Evolutionary conservation across 1,284 basidiomycete genomes (phyloP).

Genomic region (Omphalotus olearius): DNA sequence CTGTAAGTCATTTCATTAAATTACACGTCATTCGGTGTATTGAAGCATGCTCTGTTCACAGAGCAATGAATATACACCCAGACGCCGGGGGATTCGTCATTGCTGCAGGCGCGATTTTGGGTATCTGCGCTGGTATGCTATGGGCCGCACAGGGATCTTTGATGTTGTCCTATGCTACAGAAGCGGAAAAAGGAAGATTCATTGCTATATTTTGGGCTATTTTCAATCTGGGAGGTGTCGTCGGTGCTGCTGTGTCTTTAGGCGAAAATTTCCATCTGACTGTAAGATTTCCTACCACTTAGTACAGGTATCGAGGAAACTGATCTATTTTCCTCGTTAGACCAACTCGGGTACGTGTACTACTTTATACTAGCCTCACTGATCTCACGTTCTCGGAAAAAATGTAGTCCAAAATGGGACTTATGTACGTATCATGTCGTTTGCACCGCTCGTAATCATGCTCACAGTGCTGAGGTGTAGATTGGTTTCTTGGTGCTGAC

Average conservation of each 20-base stretch:
- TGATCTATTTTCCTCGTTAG: not conserved
- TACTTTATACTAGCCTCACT: not conserved
- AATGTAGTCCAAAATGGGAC: conserved; percentile 51
- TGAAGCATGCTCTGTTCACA: conserved; percentile 21
- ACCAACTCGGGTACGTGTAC: conserved; percentile 1
- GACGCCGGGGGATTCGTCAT: conserved; percentile 64
- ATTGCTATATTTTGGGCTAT: conserved; percentile 68
- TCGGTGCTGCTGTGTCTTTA: conserved; percentile 33
- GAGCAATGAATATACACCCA: conserved; percentile 66
- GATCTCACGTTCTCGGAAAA: conserved; percentile 6
- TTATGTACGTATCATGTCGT: conserved; percentile 43
- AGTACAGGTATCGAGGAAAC: not conserved
- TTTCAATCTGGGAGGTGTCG: conserved; percentile 63
- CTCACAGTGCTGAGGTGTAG: conserved; percentile 29
- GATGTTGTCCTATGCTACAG: conserved; percentile 63
- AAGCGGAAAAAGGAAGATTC: conserved; percentile 53
- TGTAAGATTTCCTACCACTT: conserved; percentile 1
- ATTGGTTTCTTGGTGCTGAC: conserved; percentile 72
- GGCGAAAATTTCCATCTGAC: conserved; percentile 10
- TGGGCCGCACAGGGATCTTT: conserved; percentile 66
- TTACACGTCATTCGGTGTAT: not conserved
- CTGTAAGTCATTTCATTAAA: conserved; percentile 40
- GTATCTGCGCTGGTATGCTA: conserved; percentile 48
- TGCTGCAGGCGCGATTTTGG: conserved; percentile 65
- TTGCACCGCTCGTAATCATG: not conserved